These are phyloP conservation scores for Chlorella sp. DNA, from an alignment of 139 green algal genomes.

Conservation along the genomic window DNA sequence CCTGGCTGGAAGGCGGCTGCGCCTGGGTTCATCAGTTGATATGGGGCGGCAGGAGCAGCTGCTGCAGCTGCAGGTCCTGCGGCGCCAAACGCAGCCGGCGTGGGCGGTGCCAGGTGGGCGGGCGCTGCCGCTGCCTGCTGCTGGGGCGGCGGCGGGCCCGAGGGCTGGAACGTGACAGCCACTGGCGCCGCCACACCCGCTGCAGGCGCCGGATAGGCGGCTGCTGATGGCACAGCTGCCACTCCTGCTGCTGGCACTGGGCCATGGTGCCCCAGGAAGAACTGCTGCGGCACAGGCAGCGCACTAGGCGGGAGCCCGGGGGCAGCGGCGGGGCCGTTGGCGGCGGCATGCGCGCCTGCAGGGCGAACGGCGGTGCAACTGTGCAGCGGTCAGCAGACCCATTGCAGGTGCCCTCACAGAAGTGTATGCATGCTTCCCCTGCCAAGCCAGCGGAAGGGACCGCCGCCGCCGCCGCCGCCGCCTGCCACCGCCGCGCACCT, in stretches of 20 bases:
- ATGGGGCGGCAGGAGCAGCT: background rate
- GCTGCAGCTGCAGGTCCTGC: background rate
- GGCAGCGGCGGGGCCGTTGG: too few species aligned
- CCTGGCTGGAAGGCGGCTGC: background rate
- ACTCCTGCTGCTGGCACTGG: too few species aligned
- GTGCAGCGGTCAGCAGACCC: background rate
- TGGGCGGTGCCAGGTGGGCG: too few species aligned
- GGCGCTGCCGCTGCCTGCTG: too few species aligned
- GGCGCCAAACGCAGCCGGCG: too few species aligned
- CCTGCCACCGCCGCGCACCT: background rate
- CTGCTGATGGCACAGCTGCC: too few species aligned
- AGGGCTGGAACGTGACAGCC: background rate
- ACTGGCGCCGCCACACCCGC: background rate
- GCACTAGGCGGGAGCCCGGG: too few species aligned
- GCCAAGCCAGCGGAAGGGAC: background rate
- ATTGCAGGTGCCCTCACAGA: background rate
- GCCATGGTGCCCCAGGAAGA: too few species aligned
- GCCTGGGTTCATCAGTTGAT: background rate
- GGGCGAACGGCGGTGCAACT: background rate
- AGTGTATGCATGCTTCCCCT: background rate
- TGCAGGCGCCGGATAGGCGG: background rate
- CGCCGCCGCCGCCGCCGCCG: background rate
- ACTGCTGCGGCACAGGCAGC: too few species aligned
- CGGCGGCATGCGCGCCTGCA: background rate
- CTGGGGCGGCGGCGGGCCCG: background rate